These are phyloP conservation scores for Choanephora cucurbitarum DNA, from an alignment of 371 early-diverging fungal genomes.

Conservation along the genomic window DNA sequence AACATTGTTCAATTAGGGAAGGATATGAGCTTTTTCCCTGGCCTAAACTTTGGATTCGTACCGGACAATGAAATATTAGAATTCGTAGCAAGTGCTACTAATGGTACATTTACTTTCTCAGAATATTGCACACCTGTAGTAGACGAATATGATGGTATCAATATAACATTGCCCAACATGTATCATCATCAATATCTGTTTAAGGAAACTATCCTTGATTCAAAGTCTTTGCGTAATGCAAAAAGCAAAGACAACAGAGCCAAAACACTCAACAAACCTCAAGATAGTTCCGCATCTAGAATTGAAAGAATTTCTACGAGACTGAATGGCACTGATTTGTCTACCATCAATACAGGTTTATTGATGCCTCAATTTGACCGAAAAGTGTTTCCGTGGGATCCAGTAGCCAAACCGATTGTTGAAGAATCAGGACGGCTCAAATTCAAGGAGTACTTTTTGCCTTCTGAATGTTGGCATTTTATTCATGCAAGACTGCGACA, in stretches of 20 bases:
- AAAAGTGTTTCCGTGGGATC: slow-evolving; percentile 80
- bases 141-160: neutral
- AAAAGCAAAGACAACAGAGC: slow-evolving; percentile 33
- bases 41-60: slow-evolving; percentile 83
- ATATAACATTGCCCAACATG: slow-evolving; percentile 61
- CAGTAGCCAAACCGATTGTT: slow-evolving; percentile 67
- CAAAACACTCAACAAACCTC: neutral
- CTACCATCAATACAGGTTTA: neutral
- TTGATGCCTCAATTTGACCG: slow-evolving; percentile 1
- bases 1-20: slow-evolving; percentile 86
- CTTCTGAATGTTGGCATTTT: slow-evolving; percentile 64
- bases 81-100: slow-evolving; percentile 77
- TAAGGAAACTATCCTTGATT: slow-evolving; percentile 60
- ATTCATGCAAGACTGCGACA: slow-evolving; percentile 78
- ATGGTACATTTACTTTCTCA: slow-evolving; percentile 81
- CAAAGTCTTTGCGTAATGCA: slow-evolving; percentile 20
- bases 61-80: slow-evolving; percentile 85
- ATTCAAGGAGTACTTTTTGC: slow-evolving; percentile 76
- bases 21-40: slow-evolving; percentile 64
- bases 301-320: neutral
- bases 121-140: slow-evolving; percentile 55
- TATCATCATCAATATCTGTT: slow-evolving; percentile 79
- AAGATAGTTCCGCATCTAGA: neutral
- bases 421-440: slow-evolving; percentile 75
- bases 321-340: neutral